phyloP scores from a whole-genome alignment of 352 stramenopile genomes.

The Pythium pyrilobum region DNA sequence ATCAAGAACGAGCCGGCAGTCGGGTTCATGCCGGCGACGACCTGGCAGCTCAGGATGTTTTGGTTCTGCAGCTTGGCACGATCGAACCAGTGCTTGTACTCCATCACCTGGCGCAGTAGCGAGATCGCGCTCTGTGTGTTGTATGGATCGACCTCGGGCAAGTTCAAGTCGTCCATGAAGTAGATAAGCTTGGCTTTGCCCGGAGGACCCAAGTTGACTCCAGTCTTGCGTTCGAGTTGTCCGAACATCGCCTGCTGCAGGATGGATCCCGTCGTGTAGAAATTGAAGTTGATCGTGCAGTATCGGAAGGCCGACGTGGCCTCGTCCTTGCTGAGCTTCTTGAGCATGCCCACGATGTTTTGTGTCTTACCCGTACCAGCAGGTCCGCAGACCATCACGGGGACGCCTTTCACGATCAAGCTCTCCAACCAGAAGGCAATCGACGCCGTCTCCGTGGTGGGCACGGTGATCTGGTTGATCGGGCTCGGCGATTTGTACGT shows the following conservation, averaged over 20 bases:
- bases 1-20: conserved; percentile 93
- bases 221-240: conserved; percentile 94
- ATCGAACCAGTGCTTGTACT: conserved; percentile 94
- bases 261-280: conserved; percentile 94
- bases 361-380: conserved; percentile 95
- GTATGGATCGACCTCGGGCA: conserved; percentile 94
- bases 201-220: conserved; percentile 90
- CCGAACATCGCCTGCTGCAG: conserved; percentile 92
- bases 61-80: conserved; percentile 90
- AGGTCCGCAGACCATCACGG: conserved; percentile 93
- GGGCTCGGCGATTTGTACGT: conserved; percentile 81
- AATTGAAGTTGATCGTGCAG: conserved; percentile 97
- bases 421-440: conserved; percentile 96
- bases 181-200: conserved; percentile 93
- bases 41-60: conserved; percentile 93
- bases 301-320: conserved; percentile 77
- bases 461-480: conserved; percentile 90
- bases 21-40: conserved; percentile 96
- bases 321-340: conserved; percentile 88
- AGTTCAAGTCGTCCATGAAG: conserved; percentile 96
- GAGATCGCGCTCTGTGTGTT: conserved; percentile 95
- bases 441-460: conserved; percentile 93
- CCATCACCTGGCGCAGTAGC: conserved; percentile 93
- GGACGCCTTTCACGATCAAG: conserved; percentile 85
- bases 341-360: conserved; percentile 93